Percentiles rank a stretch among this genome's conserved stretches.
These are phyloP conservation scores for Mycena filopes DNA, from an alignment of 768 basidiomycete species.

Conservation along the genomic window DNA sequence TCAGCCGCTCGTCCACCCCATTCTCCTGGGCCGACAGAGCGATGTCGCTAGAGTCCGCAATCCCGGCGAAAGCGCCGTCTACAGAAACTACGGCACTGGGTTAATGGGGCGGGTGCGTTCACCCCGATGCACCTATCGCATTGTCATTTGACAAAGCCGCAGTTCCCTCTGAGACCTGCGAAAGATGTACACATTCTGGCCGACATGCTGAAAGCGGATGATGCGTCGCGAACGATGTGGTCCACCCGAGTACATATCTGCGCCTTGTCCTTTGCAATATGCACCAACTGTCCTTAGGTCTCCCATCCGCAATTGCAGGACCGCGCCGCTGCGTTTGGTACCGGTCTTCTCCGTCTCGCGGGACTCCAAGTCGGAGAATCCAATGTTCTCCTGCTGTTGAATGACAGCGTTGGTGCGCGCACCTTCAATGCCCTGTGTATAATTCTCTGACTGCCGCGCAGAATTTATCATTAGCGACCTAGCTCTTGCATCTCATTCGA, in stretches of 20 bases:
- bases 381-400: slow-evolving; percentile 78
- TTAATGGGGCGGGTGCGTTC: slow-evolving; percentile 78
- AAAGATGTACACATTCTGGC: slow-evolving; percentile 76
- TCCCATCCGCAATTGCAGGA: slow-evolving; percentile 78
- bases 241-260: slow-evolving; percentile 67
- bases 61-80: slow-evolving; percentile 85
- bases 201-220: slow-evolving; percentile 77
- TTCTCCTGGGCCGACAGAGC: slow-evolving; percentile 91
- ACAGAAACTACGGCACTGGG: slow-evolving; percentile 91
- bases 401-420: slow-evolving; percentile 78
- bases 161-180: slow-evolving; percentile 81
- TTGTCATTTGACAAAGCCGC: slow-evolving; percentile 22
- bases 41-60: slow-evolving; percentile 87
- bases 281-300: slow-evolving; percentile 58
- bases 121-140: background rate
- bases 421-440: background rate
- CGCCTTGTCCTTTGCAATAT: background rate
- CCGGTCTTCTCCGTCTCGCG: slow-evolving; percentile 70
- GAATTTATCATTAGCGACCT: slow-evolving; percentile 86
- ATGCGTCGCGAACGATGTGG: slow-evolving; percentile 81
- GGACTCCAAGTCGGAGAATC: slow-evolving; percentile 68
- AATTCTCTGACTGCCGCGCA: slow-evolving; percentile 37
- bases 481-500: slow-evolving; percentile 76
- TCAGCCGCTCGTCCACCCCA: slow-evolving; percentile 91
- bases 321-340: slow-evolving; percentile 77